These are phyloP conservation scores for Eucalyptus lansdowneana DNA, from an alignment of 345 rosid genomes.

Conservation along the genomic window DNA sequence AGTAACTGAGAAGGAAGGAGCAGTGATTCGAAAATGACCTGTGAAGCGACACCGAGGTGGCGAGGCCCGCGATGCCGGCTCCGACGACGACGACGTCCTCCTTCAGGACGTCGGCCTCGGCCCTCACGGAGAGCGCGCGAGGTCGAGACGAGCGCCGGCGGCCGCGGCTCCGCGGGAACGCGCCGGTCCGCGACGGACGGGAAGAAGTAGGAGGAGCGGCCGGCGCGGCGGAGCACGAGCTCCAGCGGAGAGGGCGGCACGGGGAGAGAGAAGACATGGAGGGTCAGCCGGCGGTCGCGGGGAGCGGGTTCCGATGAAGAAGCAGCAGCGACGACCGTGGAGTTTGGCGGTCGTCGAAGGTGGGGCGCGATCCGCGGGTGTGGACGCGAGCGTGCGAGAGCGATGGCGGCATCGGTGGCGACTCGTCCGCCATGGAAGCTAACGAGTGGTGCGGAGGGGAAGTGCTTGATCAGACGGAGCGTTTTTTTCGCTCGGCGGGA, in stretches of 20 bases:
- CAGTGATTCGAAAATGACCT: constrained; percentile 9
- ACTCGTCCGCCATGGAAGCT: neutral
- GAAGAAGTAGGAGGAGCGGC: neutral
- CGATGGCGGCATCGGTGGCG: neutral
- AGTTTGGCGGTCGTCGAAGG: neutral
- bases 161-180: neutral
- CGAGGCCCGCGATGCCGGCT: constrained; percentile 88
- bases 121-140: constrained; percentile 2
- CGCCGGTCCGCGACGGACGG: neutral
- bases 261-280: neutral
- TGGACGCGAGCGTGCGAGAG: neutral
- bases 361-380: neutral
- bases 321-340: neutral
- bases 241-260: neutral
- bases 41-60: constrained; percentile 77
- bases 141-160: neutral
- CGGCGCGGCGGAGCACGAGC: neutral
- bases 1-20: neutral
- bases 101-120: constrained; percentile 10
- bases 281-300: neutral
- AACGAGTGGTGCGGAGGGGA: constrained; percentile 4
- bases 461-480: neutral
- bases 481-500: neutral
- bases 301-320: neutral
- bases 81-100: constrained; percentile 67